Evolutionary conservation across 192 early-diverging fungal species (phyloP).

Genomic region (Chytriomyces confervae): DNA sequence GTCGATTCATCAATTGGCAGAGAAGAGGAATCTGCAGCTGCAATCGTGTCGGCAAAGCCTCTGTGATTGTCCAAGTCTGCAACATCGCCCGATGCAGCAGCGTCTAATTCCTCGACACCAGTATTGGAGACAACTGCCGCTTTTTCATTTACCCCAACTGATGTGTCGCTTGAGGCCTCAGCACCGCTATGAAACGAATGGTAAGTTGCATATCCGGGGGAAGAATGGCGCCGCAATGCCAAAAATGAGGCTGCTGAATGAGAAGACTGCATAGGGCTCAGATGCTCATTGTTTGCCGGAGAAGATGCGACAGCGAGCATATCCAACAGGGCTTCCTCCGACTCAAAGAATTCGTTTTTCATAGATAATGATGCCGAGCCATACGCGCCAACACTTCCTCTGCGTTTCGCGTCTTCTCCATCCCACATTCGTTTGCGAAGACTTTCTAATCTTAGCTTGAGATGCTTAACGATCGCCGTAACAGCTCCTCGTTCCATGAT

Average conservation of each 20-base stretch:
- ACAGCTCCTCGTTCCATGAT: conserved; percentile 29
- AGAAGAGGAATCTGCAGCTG: not conserved
- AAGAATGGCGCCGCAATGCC: conserved; percentile 26
- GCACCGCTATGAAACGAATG: not conserved
- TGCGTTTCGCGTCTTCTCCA: conserved; percentile 12
- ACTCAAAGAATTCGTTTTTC: not conserved
- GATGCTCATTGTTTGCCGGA: not conserved
- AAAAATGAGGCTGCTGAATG: not conserved
- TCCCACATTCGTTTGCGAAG: conserved; percentile 33
- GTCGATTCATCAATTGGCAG: not conserved
- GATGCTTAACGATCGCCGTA: conserved; percentile 20
- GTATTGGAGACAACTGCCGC: not conserved
- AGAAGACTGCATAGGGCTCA: not conserved
- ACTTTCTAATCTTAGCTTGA: conserved; percentile 18
- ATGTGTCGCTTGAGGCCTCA: not conserved
- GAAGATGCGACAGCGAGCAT: not conserved
- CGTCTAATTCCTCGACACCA: too few species aligned
- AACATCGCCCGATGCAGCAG: too few species aligned
- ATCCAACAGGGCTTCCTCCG: not conserved
- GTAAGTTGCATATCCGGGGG: conserved; percentile 20
- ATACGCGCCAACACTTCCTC: conserved; percentile 2
- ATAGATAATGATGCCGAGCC: not conserved
- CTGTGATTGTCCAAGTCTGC: conserved; percentile 3
- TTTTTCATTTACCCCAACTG: not conserved
- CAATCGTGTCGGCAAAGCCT: conserved; percentile 14